phyloP scores from a whole-genome alignment of 305 asterid species.

The Fraxinus floribunda region DNA sequence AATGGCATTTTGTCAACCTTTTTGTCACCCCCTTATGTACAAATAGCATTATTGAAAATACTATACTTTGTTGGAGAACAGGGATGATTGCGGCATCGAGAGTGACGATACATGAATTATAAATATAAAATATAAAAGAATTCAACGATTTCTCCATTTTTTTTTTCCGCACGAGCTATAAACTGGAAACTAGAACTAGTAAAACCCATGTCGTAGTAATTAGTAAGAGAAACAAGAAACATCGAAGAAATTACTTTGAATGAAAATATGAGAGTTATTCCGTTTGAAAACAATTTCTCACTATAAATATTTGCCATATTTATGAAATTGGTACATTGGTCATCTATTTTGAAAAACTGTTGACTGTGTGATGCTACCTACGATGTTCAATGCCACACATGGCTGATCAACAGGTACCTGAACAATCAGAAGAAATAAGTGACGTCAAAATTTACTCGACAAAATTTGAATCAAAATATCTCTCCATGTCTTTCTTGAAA shows the following conservation, averaged over 20 bases:
- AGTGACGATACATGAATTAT: not conserved
- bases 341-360: slow-evolving; percentile 30
- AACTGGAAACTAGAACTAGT: too few species aligned
- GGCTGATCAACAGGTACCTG: slow-evolving; percentile 76
- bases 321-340: not conserved
- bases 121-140: too few species aligned
- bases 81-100: not conserved
- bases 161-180: too few species aligned
- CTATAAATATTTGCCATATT: not conserved
- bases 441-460: not conserved
- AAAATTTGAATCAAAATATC: not conserved
- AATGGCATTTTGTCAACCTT: too few species aligned
- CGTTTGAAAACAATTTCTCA: not conserved
- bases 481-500: not conserved
- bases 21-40: too few species aligned
- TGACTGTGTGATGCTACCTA: slow-evolving; percentile 43
- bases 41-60: too few species aligned
- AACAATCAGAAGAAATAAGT: slow-evolving; percentile 6
- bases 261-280: not conserved
- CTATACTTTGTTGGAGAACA: not conserved
- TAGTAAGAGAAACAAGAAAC: too few species aligned
- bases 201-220: not conserved
- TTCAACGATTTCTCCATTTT: too few species aligned
- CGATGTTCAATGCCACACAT: slow-evolving; percentile 49
- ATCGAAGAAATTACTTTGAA: not conserved